Conservation (phyloP, 345 rosid species). For the Laguncularia racemosa region DNA sequence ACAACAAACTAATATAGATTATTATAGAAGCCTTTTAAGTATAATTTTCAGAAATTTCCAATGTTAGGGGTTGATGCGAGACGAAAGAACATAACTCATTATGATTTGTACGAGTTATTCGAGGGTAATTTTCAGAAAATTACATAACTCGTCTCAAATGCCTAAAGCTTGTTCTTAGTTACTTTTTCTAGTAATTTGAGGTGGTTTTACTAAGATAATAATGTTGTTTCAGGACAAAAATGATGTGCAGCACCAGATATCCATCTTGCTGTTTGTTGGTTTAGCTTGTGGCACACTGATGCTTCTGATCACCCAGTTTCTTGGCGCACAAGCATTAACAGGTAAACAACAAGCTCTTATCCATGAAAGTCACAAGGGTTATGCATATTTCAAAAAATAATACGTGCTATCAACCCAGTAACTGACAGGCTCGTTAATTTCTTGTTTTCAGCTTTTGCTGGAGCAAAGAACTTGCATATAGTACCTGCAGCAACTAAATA, state of each 20-base stretch:
- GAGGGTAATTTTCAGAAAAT: no score
- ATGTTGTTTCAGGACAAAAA: conserved; percentile 47
- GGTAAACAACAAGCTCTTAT: conserved; percentile 31
- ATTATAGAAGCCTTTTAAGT: no score
- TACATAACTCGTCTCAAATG: no score
- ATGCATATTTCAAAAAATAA: not conserved
- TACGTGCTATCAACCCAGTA: not conserved
- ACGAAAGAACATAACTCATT: no score
- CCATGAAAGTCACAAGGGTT: not conserved
- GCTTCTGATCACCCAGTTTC: conserved; percentile 66
- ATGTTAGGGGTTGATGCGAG: no score
- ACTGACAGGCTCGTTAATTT: not conserved
- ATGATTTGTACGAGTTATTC: no score
- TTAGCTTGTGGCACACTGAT: conserved; percentile 67
- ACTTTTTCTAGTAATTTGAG: conserved; percentile 2
- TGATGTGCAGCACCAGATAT: conserved; percentile 79
- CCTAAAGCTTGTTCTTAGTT: not conserved
- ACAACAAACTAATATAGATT: no score
- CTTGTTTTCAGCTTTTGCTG: conserved; percentile 60
- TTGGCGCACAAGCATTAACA: conserved; percentile 63
- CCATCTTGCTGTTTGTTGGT: conserved; percentile 63
- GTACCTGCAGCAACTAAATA: conserved; percentile 79
- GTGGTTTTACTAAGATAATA: conserved; percentile 1
- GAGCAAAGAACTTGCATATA: conserved; percentile 62
- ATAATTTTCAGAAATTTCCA: no score